Conservation (phyloP, 495 filamentous ascomycete genomes). For the Podospora pseudoanserina region DNA sequence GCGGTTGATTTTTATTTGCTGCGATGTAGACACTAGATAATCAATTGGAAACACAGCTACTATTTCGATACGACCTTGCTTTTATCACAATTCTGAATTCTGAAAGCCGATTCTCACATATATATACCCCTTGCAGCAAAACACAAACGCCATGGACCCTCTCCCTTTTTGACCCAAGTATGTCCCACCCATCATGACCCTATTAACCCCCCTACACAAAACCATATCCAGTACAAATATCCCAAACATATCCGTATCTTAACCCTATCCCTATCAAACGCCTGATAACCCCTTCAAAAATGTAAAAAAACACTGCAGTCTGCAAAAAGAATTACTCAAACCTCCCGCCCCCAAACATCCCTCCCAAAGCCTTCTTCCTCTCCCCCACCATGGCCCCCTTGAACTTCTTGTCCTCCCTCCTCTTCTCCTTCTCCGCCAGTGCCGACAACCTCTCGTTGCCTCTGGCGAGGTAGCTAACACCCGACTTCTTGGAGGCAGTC, state of each 20-base stretch:
- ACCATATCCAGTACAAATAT: not conserved
- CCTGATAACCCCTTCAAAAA: not conserved
- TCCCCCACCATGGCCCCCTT: constrained; percentile 54
- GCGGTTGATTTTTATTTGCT: no score
- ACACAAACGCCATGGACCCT: not conserved
- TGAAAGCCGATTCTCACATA: not conserved
- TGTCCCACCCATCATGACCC: not conserved
- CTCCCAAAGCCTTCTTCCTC: constrained; percentile 43
- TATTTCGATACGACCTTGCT: no score
- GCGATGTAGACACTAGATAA: no score
- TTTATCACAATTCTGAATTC: not conserved
- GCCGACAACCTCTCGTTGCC: constrained; percentile 61
- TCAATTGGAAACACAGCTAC: no score
- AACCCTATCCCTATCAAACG: not conserved
- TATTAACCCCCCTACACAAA: not conserved
- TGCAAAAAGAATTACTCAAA: constrained; percentile 38
- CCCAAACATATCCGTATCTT: not conserved
- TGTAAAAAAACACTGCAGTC: not conserved
- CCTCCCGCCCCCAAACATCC: constrained; percentile 49
- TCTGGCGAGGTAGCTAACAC: constrained; percentile 77
- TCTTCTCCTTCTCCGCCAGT: constrained; percentile 58
- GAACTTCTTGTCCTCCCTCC: constrained; percentile 63
- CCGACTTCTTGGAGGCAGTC: constrained; percentile 55
- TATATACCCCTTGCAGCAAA: not conserved
- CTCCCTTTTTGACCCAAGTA: not conserved